A percentile compares a stretch with the other conserved stretches of the same genome.
phyloP scores from a whole-genome alignment of 352 stramenopile genomes.

The Pythium angustatum region DNA sequence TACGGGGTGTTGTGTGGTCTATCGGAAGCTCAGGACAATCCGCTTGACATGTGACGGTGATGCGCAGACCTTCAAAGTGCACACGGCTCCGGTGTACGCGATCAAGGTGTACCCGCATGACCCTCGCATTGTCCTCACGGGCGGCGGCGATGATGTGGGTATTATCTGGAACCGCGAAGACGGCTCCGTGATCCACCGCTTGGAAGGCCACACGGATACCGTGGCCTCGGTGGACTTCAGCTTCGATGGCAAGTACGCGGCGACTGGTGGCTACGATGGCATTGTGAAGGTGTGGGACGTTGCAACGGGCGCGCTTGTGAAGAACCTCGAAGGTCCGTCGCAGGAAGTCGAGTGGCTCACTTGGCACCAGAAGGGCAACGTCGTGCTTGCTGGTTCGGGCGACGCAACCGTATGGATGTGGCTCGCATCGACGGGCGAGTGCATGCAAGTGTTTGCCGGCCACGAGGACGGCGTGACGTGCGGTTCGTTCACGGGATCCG shows the following conservation, averaged over 20 bases:
- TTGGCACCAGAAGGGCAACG: constrained; percentile 91
- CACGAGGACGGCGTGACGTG: constrained; percentile 95
- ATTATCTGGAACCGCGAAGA: constrained; percentile 89
- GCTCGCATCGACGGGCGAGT: constrained; percentile 93
- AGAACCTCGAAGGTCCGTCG: constrained; percentile 86
- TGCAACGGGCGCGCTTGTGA: constrained; percentile 71
- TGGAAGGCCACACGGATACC: constrained; percentile 80
- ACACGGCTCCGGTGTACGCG: constrained; percentile 79
- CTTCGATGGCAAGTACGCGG: constrained; percentile 86
- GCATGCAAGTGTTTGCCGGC: constrained; percentile 97
- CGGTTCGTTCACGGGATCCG: constrained; percentile 93
- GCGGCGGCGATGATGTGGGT: constrained; percentile 80
- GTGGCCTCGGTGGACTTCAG: constrained; percentile 86
- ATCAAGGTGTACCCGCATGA: constrained; percentile 82
- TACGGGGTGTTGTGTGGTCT: constrained; percentile 7
- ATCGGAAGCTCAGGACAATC: too few species aligned
- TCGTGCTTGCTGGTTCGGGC: constrained; percentile 86
- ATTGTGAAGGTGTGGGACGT: constrained; percentile 91
- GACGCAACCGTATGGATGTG: constrained; percentile 93
- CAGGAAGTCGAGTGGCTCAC: constrained; percentile 90
- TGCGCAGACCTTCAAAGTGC: constrained; percentile 72
- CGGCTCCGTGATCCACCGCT: constrained; percentile 71
- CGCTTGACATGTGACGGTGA: not conserved
- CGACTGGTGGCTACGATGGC: constrained; percentile 85
- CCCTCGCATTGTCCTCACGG: constrained; percentile 77